These are phyloP conservation scores for Echites panduratus DNA, from an alignment of 257 asterid species.

Conservation along the genomic window DNA sequence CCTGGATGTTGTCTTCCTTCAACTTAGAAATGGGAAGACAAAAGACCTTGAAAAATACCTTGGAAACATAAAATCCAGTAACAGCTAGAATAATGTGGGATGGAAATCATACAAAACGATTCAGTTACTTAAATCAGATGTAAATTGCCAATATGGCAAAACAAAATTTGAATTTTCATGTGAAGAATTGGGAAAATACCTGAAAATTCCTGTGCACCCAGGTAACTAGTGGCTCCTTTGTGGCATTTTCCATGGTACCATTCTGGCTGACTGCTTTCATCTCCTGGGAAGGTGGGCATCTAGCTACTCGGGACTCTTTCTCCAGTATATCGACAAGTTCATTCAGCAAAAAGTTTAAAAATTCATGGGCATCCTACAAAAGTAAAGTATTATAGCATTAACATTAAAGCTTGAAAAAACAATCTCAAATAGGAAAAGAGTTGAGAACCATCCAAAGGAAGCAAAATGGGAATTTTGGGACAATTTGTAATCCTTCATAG, in stretches of 20 bases:
- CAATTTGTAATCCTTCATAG: neutral
- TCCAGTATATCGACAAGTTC: conserved; percentile 83
- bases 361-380: conserved; percentile 85
- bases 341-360: conserved; percentile 75
- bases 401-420: neutral
- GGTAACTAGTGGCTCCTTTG: conserved; percentile 57
- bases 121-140: neutral
- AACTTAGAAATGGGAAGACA: neutral
- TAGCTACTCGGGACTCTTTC: conserved; percentile 60
- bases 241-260: conserved; percentile 44
- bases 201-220: conserved; percentile 94
- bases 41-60: neutral
- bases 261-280: conserved; percentile 43
- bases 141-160: neutral
- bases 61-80: neutral
- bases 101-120: neutral
- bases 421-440: neutral
- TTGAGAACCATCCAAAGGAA: neutral
- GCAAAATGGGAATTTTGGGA: neutral
- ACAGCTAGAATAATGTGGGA: neutral
- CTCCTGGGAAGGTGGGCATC: conserved; percentile 32
- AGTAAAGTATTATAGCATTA: neutral
- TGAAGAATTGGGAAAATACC: conserved; percentile 33
- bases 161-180: neutral
- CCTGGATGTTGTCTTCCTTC: neutral